Percentiles rank a stretch among this genome's conserved stretches.
Conservation (phyloP, 768 basidiomycete species). For the Leccinum variicolor region DNA sequence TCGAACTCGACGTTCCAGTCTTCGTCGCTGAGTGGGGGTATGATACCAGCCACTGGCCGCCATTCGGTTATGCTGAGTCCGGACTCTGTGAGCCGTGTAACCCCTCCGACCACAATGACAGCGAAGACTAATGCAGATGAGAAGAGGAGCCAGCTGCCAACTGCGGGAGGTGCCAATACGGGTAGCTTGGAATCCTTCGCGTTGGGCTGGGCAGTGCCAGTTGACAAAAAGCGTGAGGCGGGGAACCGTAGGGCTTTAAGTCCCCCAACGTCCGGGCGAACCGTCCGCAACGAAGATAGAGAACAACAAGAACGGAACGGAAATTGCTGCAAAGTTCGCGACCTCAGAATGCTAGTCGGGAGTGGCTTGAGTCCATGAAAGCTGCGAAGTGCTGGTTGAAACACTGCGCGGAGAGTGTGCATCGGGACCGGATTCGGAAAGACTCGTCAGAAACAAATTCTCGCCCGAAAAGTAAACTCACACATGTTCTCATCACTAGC, state of each 20-base stretch:
- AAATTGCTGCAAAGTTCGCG: constrained; percentile 4
- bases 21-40: constrained; percentile 73
- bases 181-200: constrained; percentile 38
- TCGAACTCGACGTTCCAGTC: constrained; percentile 89
- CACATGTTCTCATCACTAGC: constrained; percentile 23
- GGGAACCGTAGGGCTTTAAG: constrained; percentile 16
- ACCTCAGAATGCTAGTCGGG: constrained; percentile 5
- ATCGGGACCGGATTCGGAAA: constrained; percentile 7
- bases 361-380: constrained; percentile 5
- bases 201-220: constrained; percentile 21
- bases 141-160: constrained; percentile 81
- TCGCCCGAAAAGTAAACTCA: not conserved
- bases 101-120: constrained; percentile 92
- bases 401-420: constrained; percentile 19
- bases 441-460: not conserved
- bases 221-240: constrained; percentile 39
- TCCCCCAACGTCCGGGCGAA: not conserved
- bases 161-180: constrained; percentile 60
- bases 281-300: constrained; percentile 3
- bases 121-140: constrained; percentile 86
- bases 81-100: constrained; percentile 96
- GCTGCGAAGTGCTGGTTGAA: constrained; percentile 14
- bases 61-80: constrained; percentile 98
- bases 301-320: constrained; percentile 1
- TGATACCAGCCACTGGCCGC: constrained; percentile 84